Evolutionary conservation across 2,329 filamentous ascomycete genomes (phyloP), one percentile per base, ranked within the genome.

Genomic region (Sphaerulina musiva): DNA sequence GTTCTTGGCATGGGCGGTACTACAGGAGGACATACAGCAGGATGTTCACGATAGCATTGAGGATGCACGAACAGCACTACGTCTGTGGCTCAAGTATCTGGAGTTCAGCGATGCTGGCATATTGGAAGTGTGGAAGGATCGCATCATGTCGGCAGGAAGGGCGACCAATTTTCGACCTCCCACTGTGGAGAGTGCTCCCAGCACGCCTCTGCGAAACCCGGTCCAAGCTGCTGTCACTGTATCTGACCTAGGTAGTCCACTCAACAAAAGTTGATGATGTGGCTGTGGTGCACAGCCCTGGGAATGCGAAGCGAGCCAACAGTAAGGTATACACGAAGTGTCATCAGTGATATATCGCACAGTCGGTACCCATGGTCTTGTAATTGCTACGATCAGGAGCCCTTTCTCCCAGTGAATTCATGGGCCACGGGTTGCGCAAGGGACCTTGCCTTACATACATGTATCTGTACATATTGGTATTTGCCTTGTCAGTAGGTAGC

Each of bases 11-110:
- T 95, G 90, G 86, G 84, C 85, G 50, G 79, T 98, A 7, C 82
- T 98, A 41, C 90, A 90, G 64, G 89, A 97, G 71, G 89, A 92
- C 66, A 96, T 98, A 57, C 95, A 98, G 72, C 80, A 89, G 66
- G 87, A 89, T 61, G 89, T 53, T 0, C 95, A 98, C 72, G 93
- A 98, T 72, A 92, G 86, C 9, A 95, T 98, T 62, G 93, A 97
- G 71, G 93, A 98, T 69, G 91, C 93, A 0, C 81, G 87, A 26
- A 96, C 92, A 40, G 93, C 95, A 0, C 77, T 97, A 40, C 88
- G 89, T 68, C 77, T 98, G 7, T 98, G 82, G 80, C 81, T 86
- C 43, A 96, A 95, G 70, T 96, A 90, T 70, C 79, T 89, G 59
- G 91, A 97, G 72, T 97, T 88, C 65, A 78, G 86, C 49, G 89